Evolutionary conservation across 2,329 filamentous ascomycete species (phyloP), one percentile per base, ranked within the genome.

Genomic region (Penicillium italicum): DNA sequence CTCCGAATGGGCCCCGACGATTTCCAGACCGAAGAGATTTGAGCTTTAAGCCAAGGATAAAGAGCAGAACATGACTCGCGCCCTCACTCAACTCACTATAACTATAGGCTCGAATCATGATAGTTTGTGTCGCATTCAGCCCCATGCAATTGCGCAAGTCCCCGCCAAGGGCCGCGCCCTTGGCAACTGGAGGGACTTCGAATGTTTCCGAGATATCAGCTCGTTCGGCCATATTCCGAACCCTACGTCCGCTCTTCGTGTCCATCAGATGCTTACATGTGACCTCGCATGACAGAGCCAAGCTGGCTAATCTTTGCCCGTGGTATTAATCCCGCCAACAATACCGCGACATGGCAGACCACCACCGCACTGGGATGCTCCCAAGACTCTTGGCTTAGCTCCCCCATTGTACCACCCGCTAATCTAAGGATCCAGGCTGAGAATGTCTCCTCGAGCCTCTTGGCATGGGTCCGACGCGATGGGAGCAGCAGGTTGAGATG

Each of bases 361-460:
- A 8, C 24, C 20, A 14, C 30, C 37, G 16, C 20, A 33, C 16
- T 34, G 11, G 48, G 20, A 34, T 43, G 37, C 28, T 37, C n/a
- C 50, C 51, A 57, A 57, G 50, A 41, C 44, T 50, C 55, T 55
- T 57, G 55, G 55, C 55, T 14, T 18, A 30, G 3, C 9, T 14
- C 12, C 28, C 28, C 10, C 18, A 36, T n/a, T 30, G 20, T 18
- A 33, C 31, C 18, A 46, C 16, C 28, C 38, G 14, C 37, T 8
- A 45, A 31, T 28, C 18, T 44, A 34, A 46, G 26, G 50, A 40
- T 12, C n/a, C 24, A 43, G 30, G 26, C 30, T 46, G 38, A 43
- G 11, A 50, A 36, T 38, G 6, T n/a, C 18, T 34, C 26, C 28
- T 24, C 26, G 20, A 31, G 18, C n/a, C 24, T 36, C 55, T 57